Conservation (phyloP, 805 yeast species). For the Yamadazyma laniorum region DNA sequence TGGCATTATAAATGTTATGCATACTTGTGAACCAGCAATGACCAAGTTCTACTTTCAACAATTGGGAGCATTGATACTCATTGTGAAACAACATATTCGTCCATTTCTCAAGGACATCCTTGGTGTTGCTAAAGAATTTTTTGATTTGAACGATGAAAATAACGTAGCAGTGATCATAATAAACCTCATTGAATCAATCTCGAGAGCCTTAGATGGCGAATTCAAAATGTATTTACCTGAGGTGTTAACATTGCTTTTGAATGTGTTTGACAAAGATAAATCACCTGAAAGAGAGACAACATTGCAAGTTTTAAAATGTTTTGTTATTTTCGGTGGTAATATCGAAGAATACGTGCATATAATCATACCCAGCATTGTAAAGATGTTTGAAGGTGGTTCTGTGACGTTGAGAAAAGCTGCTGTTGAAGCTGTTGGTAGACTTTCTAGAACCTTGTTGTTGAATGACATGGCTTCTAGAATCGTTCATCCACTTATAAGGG, state of each 20-base stretch:
- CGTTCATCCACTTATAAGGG: conserved; percentile 79
- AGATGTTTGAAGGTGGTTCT: conserved; percentile 72
- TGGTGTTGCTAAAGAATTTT: conserved; percentile 71
- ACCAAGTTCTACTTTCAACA: conserved; percentile 89
- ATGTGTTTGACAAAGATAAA: conserved; percentile 71
- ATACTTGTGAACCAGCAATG: conserved; percentile 72
- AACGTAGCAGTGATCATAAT: conserved; percentile 76
- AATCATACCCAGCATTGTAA: conserved; percentile 81
- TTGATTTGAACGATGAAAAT: conserved; percentile 43
- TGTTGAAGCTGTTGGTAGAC: conserved; percentile 76
- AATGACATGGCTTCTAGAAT: conserved; percentile 89
- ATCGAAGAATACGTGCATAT: conserved; percentile 87
- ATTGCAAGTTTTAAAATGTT: conserved; percentile 71
- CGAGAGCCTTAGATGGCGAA: conserved; percentile 86
- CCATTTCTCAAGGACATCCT: conserved; percentile 78
- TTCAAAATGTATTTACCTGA: conserved; percentile 81
- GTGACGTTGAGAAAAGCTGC: conserved; percentile 66
- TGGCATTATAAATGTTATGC: conserved; percentile 82
- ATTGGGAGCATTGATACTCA: conserved; percentile 69
- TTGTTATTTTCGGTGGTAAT: conserved; percentile 83
- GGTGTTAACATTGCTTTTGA: conserved; percentile 71
- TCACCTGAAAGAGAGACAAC: conserved; percentile 61
- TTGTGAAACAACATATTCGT: conserved; percentile 87
- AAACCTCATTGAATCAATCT: conserved; percentile 76
- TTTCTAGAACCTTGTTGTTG: conserved; percentile 68